phyloP scores from a whole-genome alignment of 345 rosid genomes.

The Eucalyptus albens region DNA sequence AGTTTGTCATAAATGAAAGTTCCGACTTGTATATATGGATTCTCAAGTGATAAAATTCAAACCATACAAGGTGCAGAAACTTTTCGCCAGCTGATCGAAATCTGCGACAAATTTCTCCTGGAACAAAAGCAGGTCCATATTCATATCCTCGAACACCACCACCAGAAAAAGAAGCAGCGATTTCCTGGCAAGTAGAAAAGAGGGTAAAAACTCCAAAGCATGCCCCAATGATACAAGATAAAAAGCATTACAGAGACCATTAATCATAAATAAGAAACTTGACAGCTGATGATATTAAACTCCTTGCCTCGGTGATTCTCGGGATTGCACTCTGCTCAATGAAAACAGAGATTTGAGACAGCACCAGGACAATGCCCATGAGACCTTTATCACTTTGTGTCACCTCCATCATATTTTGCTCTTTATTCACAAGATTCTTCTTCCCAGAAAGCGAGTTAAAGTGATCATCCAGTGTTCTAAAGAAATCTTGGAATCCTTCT shows the following conservation, averaged over 20 bases:
- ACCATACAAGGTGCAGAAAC: conserved; percentile 74
- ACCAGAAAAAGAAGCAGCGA: conserved; percentile 76
- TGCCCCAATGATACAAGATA: not conserved
- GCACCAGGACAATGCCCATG: conserved; percentile 71
- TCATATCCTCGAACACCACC: conserved; percentile 49
- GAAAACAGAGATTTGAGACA: conserved; percentile 80
- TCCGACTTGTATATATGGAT: not conserved
- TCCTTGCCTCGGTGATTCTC: conserved; percentile 75
- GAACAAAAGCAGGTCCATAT: conserved; percentile 76
- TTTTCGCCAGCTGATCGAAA: conserved; percentile 79
- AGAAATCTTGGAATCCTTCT: conserved; percentile 93
- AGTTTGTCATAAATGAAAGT: not conserved
- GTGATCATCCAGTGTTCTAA: conserved; percentile 49
- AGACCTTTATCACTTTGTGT: conserved; percentile 40
- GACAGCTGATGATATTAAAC: not conserved
- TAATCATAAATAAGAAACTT: not conserved
- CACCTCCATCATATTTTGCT: conserved; percentile 37
- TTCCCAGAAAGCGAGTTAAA: conserved; percentile 72
- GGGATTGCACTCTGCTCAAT: conserved; percentile 84
- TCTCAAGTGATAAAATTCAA: not conserved
- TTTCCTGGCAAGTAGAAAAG: conserved; percentile 47
- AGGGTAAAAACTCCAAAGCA: not conserved
- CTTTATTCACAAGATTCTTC: conserved; percentile 36
- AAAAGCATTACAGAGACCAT: not conserved
- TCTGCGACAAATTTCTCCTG: conserved; percentile 77